phyloP scores from a whole-genome alignment of 257 asterid genomes.

The Solanum dulcamara region DNA sequence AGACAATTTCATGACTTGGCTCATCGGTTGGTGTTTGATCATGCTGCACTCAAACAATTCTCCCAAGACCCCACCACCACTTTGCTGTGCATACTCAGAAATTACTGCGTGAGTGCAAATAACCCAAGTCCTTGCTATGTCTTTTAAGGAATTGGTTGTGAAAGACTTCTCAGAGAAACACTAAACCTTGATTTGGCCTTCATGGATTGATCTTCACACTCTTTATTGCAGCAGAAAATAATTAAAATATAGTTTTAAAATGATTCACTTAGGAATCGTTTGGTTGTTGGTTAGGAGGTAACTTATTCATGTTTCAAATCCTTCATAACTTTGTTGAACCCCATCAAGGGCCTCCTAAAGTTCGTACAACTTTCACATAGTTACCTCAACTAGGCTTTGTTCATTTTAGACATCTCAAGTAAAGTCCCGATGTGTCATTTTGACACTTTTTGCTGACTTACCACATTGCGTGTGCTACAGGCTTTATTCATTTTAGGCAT shows the following conservation, averaged over 20 bases:
- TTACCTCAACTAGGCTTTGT: no score
- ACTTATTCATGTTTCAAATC: no score
- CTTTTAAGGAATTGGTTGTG: slow-evolving; percentile 66
- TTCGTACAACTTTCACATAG: no score
- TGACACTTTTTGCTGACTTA: no score
- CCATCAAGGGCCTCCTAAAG: no score
- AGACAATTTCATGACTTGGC: neutral
- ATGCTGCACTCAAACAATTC: slow-evolving; percentile 36
- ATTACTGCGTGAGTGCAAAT: slow-evolving; percentile 58
- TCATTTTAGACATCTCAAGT: no score
- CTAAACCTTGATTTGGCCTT: slow-evolving; percentile 67
- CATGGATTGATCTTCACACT: slow-evolving; percentile 60
- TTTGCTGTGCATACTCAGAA: slow-evolving; percentile 57
- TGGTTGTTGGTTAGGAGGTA: neutral
- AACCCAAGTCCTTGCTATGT: slow-evolving; percentile 82
- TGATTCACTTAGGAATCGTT: neutral
- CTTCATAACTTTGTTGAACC: no score
- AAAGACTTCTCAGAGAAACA: slow-evolving; percentile 53
- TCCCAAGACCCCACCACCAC: slow-evolving; percentile 91
- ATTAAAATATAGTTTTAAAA: neutral
- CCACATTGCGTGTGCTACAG: no score
- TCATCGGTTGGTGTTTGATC: neutral
- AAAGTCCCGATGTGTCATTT: no score
- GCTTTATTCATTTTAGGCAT: no score
- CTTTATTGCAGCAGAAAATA: slow-evolving; percentile 40